Evolutionary conservation across 2,329 filamentous ascomycete species (phyloP).

Genomic region (Arthroderma sp.): DNA sequence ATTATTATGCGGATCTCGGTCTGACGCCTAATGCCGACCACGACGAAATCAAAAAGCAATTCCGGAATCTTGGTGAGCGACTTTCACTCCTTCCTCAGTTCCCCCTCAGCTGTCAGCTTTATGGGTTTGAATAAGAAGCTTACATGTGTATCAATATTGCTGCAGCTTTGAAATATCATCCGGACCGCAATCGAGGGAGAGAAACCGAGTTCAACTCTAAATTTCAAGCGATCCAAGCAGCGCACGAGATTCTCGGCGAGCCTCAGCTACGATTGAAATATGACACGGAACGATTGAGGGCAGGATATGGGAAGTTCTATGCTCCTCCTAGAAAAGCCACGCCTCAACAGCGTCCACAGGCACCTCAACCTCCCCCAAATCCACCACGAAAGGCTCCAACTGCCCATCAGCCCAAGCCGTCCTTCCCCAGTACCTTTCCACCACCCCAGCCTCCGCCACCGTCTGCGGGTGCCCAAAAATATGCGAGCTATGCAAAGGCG

Average conservation of each 20-base stretch:
- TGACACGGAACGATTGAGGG: conserved; percentile 46
- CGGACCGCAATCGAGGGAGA: conserved; percentile 73
- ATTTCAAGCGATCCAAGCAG: conserved; percentile 76
- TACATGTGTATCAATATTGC: background rate
- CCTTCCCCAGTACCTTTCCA: background rate
- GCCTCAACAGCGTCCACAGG: conserved; percentile 12
- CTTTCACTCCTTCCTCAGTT: background rate
- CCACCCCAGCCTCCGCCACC: conserved; percentile 16
- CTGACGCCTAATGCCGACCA: conserved; percentile 53
- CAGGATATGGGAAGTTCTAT: conserved; percentile 25
- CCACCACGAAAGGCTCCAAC: conserved; percentile 12
- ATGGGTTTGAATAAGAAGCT: no score
- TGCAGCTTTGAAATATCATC: conserved; percentile 69
- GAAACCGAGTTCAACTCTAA: conserved; percentile 67
- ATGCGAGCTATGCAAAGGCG: conserved; percentile 29
- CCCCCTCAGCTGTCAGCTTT: background rate
- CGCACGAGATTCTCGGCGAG: conserved; percentile 63
- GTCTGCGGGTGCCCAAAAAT: conserved; percentile 28
- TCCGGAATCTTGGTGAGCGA: conserved; percentile 60
- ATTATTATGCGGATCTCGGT: conserved; percentile 79
- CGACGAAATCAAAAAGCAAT: conserved; percentile 73
- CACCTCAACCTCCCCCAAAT: conserved; percentile 9
- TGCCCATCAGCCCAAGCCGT: conserved; percentile 4
- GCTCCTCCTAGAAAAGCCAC: conserved; percentile 11
- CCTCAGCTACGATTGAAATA: conserved; percentile 46